phyloP scores from a whole-genome alignment of 129 eudicot genomes.

The Glebionis coronaria region DNA sequence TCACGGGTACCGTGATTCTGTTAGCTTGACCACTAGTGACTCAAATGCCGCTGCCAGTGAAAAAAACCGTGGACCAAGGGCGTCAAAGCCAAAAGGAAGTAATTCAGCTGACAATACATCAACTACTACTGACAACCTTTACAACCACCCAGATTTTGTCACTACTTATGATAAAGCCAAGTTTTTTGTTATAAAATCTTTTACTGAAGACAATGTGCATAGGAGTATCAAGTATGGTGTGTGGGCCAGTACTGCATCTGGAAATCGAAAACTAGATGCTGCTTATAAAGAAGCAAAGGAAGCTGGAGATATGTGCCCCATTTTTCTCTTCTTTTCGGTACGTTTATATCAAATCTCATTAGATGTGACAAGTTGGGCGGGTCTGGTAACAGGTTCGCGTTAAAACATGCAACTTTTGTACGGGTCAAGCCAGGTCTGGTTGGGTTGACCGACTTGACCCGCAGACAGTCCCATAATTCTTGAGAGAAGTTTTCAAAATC shows the following conservation, averaged over 20 bases:
- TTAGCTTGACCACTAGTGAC: slow-evolving; percentile 32
- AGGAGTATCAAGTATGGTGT: slow-evolving; percentile 72
- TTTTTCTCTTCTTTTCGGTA: slow-evolving; percentile 82
- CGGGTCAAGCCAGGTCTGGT: background rate
- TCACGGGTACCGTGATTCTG: slow-evolving; percentile 40
- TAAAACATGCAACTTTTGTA: background rate
- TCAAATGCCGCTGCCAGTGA: slow-evolving; percentile 48
- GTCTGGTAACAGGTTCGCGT: background rate
- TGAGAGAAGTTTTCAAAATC: background rate
- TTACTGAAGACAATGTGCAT: slow-evolving; percentile 84
- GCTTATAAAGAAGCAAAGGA: slow-evolving; percentile 73
- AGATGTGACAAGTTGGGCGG: background rate
- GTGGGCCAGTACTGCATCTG: slow-evolving; percentile 89
- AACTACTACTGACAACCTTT: slow-evolving; percentile 34
- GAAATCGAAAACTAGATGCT: slow-evolving; percentile 74
- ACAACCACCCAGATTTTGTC: slow-evolving; percentile 56
- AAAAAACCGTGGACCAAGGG: slow-evolving; percentile 81
- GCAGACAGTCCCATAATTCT: background rate
- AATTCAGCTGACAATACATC: slow-evolving; percentile 42
- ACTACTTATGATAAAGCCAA: slow-evolving; percentile 61
- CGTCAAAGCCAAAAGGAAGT: slow-evolving; percentile 49
- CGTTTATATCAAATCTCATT: background rate
- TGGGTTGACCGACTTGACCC: background rate
- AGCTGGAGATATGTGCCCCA: slow-evolving; percentile 40
- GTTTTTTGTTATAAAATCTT: slow-evolving; percentile 81